Evolutionary conservation across 345 rosid genomes (phyloP).

Genomic region (Cardamine occulta): DNA sequence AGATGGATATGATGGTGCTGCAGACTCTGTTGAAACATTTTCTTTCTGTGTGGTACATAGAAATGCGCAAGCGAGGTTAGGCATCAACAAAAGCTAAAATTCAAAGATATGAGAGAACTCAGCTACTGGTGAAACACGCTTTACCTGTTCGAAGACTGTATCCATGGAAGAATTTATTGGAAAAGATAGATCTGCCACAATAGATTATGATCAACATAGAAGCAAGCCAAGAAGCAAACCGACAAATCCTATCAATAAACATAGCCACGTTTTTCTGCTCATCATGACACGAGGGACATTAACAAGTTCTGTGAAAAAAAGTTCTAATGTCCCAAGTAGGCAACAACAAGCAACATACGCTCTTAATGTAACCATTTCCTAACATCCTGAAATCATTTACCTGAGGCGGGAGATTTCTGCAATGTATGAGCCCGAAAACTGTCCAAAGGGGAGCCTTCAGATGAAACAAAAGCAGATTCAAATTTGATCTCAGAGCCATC

Average conservation of each 20-base stretch:
- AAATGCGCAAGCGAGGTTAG: constrained; percentile 19
- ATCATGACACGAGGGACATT: neutral
- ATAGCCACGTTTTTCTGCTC: neutral
- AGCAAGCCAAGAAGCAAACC: constrained; percentile 25
- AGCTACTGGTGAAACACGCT: constrained; percentile 21
- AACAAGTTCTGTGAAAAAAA: neutral
- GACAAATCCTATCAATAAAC: constrained; percentile 2
- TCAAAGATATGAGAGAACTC: constrained; percentile 16
- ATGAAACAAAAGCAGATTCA: constrained; percentile 66
- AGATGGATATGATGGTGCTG: constrained; percentile 55
- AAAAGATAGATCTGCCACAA: constrained; percentile 69
- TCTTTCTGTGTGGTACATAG: constrained; percentile 38
- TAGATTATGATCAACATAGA: constrained; percentile 22
- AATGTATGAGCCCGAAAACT: constrained; percentile 55
- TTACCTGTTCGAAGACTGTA: constrained; percentile 71
- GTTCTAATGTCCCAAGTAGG: neutral
- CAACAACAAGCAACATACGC: constrained; percentile 19
- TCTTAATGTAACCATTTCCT: too few species aligned
- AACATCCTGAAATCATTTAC: constrained; percentile 44
- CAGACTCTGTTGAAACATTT: constrained; percentile 57
- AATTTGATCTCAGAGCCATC: constrained; percentile 61
- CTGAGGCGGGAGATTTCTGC: constrained; percentile 86
- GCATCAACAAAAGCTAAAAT: constrained; percentile 4
- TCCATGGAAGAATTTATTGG: constrained; percentile 67
- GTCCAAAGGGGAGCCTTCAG: constrained; percentile 68